Percentiles rank a stretch among this genome's conserved stretches.
Conservation (phyloP, 768 basidiomycete species). For the Amanita thiersii region DNA sequence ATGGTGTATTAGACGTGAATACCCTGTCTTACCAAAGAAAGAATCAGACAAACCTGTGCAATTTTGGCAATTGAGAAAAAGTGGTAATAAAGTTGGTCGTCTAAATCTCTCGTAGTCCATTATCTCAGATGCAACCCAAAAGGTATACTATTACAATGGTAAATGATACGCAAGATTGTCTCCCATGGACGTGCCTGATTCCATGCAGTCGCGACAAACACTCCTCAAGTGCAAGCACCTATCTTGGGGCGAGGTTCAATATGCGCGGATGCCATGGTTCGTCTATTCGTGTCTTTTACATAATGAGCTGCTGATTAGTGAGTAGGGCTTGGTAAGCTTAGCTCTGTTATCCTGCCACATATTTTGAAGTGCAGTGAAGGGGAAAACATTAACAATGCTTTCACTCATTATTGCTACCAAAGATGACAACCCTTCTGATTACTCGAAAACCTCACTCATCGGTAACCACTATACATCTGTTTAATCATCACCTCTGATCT, state of each 20-base stretch:
- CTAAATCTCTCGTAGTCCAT: background rate
- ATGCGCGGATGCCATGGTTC: slow-evolving; percentile 84
- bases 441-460: slow-evolving; percentile 69
- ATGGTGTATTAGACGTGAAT: slow-evolving; percentile 81
- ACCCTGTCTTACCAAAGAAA: slow-evolving; percentile 62
- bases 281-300: background rate
- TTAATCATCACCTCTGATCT: background rate
- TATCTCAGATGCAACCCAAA: background rate
- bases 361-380: slow-evolving; percentile 30
- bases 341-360: background rate
- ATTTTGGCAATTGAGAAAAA: slow-evolving; percentile 75
- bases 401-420: slow-evolving; percentile 75
- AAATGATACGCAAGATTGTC: slow-evolving; percentile 14
- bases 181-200: slow-evolving; percentile 1
- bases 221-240: slow-evolving; percentile 59
- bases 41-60: slow-evolving; percentile 72
- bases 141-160: slow-evolving; percentile 69
- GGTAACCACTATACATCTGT: slow-evolving; percentile 34
- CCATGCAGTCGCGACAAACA: slow-evolving; percentile 66
- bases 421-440: slow-evolving; percentile 44
- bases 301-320: slow-evolving; percentile 2
- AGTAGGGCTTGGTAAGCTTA: slow-evolving; percentile 34
- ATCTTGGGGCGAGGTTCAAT: slow-evolving; percentile 77
- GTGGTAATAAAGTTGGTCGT: slow-evolving; percentile 39
- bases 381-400: slow-evolving; percentile 88